A percentile compares a stretch with the other conserved stretches of the same genome.
phyloP scores from a whole-genome alignment of 202 grass and related monocot genomes.

The Tripidium arundinaceum region DNA sequence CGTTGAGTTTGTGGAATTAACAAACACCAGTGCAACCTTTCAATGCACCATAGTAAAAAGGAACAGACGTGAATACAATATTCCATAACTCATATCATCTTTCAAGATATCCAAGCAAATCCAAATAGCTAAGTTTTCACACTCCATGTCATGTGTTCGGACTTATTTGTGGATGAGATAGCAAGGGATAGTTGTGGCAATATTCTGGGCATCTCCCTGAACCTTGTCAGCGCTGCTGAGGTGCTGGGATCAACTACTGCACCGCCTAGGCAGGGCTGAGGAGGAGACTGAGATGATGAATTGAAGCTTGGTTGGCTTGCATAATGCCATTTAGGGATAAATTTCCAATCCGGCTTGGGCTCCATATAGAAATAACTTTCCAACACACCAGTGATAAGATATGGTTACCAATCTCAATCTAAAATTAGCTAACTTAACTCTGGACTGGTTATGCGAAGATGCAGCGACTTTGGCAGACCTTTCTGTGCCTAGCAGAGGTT shows the following conservation, averaged over 20 bases:
- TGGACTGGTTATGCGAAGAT: neutral
- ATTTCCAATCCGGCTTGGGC: neutral
- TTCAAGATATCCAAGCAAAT: conserved; percentile 14
- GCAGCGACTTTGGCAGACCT: neutral
- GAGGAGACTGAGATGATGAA: neutral
- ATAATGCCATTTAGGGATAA: neutral
- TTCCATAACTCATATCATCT: conserved; percentile 18
- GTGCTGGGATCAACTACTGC: neutral
- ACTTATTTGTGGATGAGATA: neutral
- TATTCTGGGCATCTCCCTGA: neutral
- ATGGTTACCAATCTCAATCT: neutral
- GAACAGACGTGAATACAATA: neutral
- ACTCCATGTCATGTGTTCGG: neutral
- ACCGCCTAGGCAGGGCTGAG: neutral
- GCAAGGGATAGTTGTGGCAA: neutral
- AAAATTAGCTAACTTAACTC: neutral
- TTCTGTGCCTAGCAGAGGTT: neutral
- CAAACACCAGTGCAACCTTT: neutral
- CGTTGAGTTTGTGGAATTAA: neutral
- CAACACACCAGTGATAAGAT: neutral
- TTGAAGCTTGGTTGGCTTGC: neutral
- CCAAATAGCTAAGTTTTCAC: conserved; percentile 15
- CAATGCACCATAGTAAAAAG: conserved; percentile 16
- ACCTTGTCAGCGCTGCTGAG: neutral
- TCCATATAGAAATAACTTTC: conserved; percentile 4